Conservation (phyloP, 2,329 filamentous ascomycete genomes). For the Fusarium abutilonis region DNA sequence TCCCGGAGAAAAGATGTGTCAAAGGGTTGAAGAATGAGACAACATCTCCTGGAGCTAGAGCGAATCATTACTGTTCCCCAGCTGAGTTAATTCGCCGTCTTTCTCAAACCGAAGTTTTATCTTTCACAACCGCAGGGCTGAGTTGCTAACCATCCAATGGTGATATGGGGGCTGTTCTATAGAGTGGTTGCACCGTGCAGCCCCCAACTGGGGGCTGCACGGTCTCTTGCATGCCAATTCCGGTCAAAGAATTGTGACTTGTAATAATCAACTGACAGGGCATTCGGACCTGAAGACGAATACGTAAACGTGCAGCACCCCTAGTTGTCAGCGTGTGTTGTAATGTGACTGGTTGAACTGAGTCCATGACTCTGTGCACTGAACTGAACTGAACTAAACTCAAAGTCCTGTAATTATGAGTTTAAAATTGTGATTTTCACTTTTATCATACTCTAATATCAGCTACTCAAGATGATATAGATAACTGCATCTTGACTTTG, state of each 20-base stretch:
- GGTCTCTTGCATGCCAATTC: background rate
- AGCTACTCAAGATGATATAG: too few relatives aligned
- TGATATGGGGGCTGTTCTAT: constrained; percentile 6
- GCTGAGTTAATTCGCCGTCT: background rate
- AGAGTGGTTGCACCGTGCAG: background rate
- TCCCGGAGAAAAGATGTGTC: background rate
- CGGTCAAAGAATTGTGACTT: background rate
- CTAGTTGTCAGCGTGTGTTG: background rate
- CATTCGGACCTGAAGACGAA: background rate
- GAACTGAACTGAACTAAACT: too few relatives aligned
- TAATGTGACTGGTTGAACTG: constrained; percentile 1
- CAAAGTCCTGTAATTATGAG: background rate
- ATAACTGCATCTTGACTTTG: too few relatives aligned
- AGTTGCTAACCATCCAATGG: background rate
- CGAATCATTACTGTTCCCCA: background rate
- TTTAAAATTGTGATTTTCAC: background rate
- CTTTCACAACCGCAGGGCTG: constrained; percentile 3
- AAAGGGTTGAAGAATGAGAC: background rate
- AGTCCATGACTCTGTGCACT: background rate
- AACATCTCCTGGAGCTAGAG: background rate
- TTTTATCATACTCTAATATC: too few relatives aligned
- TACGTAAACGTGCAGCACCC: background rate
- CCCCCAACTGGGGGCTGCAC: constrained; percentile 7
- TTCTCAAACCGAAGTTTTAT: background rate
- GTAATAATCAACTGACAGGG: constrained; percentile 5